Base-by-base conservation (phyloP, 306 rosid genomes). In the Cucumis sativus region DNA sequence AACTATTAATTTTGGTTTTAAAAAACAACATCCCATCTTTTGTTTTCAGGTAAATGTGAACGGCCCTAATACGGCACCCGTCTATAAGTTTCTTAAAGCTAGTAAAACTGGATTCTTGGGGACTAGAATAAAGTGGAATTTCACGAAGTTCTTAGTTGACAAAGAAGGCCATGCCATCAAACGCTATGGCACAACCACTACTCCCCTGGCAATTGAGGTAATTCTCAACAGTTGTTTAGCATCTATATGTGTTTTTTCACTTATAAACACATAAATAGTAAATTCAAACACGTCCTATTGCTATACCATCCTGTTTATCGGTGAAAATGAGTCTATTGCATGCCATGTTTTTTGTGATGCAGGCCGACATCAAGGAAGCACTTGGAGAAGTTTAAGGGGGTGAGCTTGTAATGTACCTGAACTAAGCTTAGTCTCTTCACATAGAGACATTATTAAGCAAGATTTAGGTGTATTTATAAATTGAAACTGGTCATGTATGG, bases 111-210 rank as follows among this genome's bases (percentile, higher is more conserved):
- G 98, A 83, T 73, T 80, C 43, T 1, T 86, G 81, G 97, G 99
- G 33, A 62, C 90, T 2, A 83, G 90, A 70, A 89, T 95, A 41
- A 92, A 95, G 83, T 95, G 99, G 99, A 95, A 95, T 87, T 95
- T 95, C 83, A 89, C 98, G 4, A 95, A 95, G 88, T 95, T 95
- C 80, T 86, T 95, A 71, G 85, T 95, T 2, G 84, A 88, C 82
- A 83, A 87, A 78, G 88, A 92, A 40, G 99, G 99, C 0, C 84
- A 7, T 23, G 93, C 85, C 69, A 86, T 92, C 47, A 76, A 52
- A 7, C 99, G 98, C 62, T 92, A 89, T 77, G 79, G 91, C 80
- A 80, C 99, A 74, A 80, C 91, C 81, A 91, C 93, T 13, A 18
- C 80, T 64, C 99, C 99, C 8, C 58, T 89, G 77, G 58, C 87